Base-by-base conservation (phyloP, 1,284 basidiomycete genomes). In the Malassezia dermatis region DNA sequence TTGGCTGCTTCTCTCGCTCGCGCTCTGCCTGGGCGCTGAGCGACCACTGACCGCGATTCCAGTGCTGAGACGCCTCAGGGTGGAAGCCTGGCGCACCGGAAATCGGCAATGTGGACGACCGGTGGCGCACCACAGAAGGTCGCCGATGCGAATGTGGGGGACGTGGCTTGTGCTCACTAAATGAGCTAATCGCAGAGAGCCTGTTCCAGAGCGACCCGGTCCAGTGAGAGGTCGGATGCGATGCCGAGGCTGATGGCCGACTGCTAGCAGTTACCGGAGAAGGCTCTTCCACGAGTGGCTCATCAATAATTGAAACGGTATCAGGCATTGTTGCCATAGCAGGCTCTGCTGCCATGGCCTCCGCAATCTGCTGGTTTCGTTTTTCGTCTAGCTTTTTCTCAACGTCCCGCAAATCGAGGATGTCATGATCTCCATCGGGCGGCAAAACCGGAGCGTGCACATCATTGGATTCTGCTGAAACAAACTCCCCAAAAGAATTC, bases 1-100 rank as follows among this genome's bases (percentile, higher is more conserved):
- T 68, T 0, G 59, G 47, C 17, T 46, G 50, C 42, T 39, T 32
- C 41, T 56, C 48, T 26, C 54, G 42, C 19, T 23, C 10, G 3
- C 28, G 48, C 21, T 60, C 57, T 8, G 46, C 45, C 8, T 48
- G 39, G 3, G 58, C 60, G 21, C 62, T 59, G 8, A 73, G 53
- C 21, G 62, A 64, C 70, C 70, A 73, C 17, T 60, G 48, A 6
- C 70, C 70, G 2, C 65, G 70, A 53, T 73, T 73, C 70, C 70
- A 73, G 17, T 58, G 55, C 32, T 53, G 60, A 1, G 58, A 55
- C 0, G 61, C 48, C 12, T 42, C 21, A 2, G 61, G 48, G 41
- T 69, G 66, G 47, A 71, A 71, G 2, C 66, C 69, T 8, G 70
- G 70, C 3, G 70, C 70, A 19, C 69, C 69, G 24, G 63, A 60